Base-by-base conservation (phyloP, 164 flowering plant species). In the Tinospora cordifolia region DNA sequence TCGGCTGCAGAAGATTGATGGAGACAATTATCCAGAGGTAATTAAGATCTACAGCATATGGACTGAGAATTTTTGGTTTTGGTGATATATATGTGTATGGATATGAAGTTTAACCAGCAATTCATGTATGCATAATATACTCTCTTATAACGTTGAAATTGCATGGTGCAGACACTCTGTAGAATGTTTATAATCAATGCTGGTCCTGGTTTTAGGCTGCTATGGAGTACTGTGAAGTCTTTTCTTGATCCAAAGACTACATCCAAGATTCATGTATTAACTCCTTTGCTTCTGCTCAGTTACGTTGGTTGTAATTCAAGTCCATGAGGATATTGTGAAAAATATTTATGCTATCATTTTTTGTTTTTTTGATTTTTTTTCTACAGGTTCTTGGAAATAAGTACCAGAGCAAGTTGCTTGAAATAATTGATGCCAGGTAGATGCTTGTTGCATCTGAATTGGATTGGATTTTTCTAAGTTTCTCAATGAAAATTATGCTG, bases 181-280 rank as follows among this genome's bases (percentile, higher is more conserved):
- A 96, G 86, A 68, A 90, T 93, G 97, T 93, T 85, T 72, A 90
- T 93, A 73, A 84, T 93, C 83, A 93, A 93, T 81, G 98, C 98
- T 75, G 98, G 98, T 71, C 85, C 97, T 78, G 98, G 97, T 40
- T 93, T 93, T 80, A 84, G 91, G 79, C 80, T 93, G 63, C 73
- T 93, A 2, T 91, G 97, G 98, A 87, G 80, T 81, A 91, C 98
- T n/a, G 88, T 93, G 19, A 93, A 90, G 83, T 68, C 83, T 70
- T 93, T 91, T 72, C 84, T 93, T 27, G 98, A 93, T 79, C 98
- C 98, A 36, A 91, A 79, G 75, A 93, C 97, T 13, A 82, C 97
- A 30, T 86, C 97, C 49, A 93, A 93, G 82, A 93, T 93, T 76
- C 93, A 93, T 78, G 98, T 91, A 84, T 38, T 12, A 63, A 51